These are phyloP conservation scores for Sporormia fimetaria DNA, from an alignment of 495 filamentous ascomycete genomes.

Conservation along the genomic window DNA sequence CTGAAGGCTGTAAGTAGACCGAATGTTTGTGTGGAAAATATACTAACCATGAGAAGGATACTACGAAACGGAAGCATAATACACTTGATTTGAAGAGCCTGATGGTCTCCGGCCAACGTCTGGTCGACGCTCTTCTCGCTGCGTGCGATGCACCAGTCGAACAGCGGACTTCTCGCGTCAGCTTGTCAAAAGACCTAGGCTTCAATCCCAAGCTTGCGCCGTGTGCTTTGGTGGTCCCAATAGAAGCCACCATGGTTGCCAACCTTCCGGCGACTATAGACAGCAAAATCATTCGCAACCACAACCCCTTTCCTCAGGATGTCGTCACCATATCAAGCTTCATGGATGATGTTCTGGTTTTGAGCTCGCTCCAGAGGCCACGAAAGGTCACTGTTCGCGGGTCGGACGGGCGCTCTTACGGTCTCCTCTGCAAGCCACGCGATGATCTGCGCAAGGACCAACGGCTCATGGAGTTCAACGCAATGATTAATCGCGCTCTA, in stretches of 20 bases:
- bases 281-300: constrained; percentile 52
- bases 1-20: constrained; percentile 32
- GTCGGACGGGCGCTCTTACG: constrained; percentile 77
- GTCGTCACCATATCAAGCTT: constrained; percentile 56
- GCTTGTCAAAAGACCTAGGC: constrained; percentile 58
- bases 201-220: constrained; percentile 79
- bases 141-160: constrained; percentile 67
- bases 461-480: constrained; percentile 97
- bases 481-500: constrained; percentile 88
- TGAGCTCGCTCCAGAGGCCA: constrained; percentile 84
- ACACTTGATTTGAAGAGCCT: constrained; percentile 50
- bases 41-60: constrained; percentile 13
- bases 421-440: constrained; percentile 91
- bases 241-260: constrained; percentile 73
- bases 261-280: constrained; percentile 67
- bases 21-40: constrained; percentile 1
- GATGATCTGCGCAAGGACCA: constrained; percentile 96
- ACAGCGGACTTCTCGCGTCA: constrained; percentile 56
- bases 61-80: constrained; percentile 4
- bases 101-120: constrained; percentile 65
- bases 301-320: constrained; percentile 67
- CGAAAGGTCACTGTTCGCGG: constrained; percentile 81
- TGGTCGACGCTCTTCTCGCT: constrained; percentile 70
- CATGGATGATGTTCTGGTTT: constrained; percentile 72
- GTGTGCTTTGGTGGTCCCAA: constrained; percentile 73